These are phyloP conservation scores for Dendrocalamus sinicus DNA, from an alignment of 176 grass and related monocot species.

Conservation along the genomic window DNA sequence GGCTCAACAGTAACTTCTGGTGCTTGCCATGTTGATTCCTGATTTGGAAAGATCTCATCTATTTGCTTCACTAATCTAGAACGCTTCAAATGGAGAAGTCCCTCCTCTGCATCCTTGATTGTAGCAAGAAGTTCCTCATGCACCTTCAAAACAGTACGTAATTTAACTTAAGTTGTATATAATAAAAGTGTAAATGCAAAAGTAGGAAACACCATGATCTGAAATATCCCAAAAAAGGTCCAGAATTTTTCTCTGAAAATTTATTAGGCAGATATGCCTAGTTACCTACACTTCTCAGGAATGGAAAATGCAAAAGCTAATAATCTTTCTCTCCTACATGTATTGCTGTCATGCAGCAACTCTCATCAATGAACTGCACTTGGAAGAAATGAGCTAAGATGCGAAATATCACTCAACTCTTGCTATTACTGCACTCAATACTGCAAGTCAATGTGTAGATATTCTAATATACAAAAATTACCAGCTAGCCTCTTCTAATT, in stretches of 20 bases:
- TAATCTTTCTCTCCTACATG: neutral
- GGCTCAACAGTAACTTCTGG: conserved; percentile 52
- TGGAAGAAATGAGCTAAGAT: conserved; percentile 18
- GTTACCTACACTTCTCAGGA: neutral
- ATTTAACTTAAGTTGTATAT: neutral
- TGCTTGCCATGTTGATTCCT: conserved; percentile 25
- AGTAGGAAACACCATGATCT: neutral
- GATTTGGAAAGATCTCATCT: conserved; percentile 67
- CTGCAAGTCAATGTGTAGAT: too few relatives aligned
- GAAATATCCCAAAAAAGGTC: too few relatives aligned
- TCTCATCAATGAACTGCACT: neutral
- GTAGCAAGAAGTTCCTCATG: conserved; percentile 81
- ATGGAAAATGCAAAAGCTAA: neutral
- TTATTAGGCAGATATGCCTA: neutral
- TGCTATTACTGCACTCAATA: too few relatives aligned
- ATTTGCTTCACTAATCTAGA: conserved; percentile 74
- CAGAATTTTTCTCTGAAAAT: neutral
- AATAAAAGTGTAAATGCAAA: neutral
- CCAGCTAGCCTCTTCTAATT: neutral
- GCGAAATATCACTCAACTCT: conserved; percentile 5
- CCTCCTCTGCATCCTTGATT: conserved; percentile 91
- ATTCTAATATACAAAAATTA: neutral
- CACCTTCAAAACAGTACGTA: conserved; percentile 58
- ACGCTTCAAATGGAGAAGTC: conserved; percentile 84
- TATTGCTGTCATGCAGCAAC: neutral